These are phyloP conservation scores for Penicillium fimorum DNA, from an alignment of 495 filamentous ascomycete species.

Conservation along the genomic window DNA sequence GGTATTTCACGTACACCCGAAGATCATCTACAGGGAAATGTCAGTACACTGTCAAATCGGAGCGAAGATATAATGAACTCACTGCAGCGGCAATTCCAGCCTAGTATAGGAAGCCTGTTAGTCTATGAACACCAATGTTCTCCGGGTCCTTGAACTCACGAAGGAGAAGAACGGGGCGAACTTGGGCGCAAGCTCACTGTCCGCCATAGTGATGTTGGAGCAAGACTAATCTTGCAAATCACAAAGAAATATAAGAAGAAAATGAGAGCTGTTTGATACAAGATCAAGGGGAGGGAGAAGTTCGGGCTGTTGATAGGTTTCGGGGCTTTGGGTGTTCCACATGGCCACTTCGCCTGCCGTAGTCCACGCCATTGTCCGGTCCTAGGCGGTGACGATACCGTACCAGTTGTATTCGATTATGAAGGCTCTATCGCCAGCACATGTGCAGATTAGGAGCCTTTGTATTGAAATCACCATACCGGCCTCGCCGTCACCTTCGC, in stretches of 20 bases:
- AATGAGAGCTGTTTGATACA: conserved; percentile 7
- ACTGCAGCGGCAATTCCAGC: conserved; percentile 89
- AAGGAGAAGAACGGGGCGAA: conserved; percentile 98
- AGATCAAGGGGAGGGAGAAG: conserved; percentile 8
- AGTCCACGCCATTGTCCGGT: conserved; percentile 17
- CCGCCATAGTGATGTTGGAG: conserved; percentile 53
- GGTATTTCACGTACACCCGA: conserved; percentile 68
- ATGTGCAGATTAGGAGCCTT: neutral
- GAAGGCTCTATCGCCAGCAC: neutral
- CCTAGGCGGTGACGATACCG: conserved; percentile 23
- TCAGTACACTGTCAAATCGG: conserved; percentile 24
- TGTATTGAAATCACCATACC: conserved; percentile 28
- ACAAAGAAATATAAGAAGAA: neutral
- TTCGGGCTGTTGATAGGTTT: conserved; percentile 5
- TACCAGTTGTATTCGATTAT: conserved; percentile 3
- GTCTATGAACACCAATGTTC: conserved; percentile 27
- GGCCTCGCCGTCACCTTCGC: conserved; percentile 23
- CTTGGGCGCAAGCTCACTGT: conserved; percentile 71
- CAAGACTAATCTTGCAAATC: neutral
- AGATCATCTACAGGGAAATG: conserved; percentile 61
- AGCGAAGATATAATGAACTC: conserved; percentile 50
- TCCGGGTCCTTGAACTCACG: conserved; percentile 54
- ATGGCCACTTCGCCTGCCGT: conserved; percentile 28
- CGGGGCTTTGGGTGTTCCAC: conserved; percentile 20
- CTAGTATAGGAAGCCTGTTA: conserved; percentile 48